Base-by-base conservation (phyloP, 495 filamentous ascomycete genomes). In the Penicillium ochrochloron region DNA sequence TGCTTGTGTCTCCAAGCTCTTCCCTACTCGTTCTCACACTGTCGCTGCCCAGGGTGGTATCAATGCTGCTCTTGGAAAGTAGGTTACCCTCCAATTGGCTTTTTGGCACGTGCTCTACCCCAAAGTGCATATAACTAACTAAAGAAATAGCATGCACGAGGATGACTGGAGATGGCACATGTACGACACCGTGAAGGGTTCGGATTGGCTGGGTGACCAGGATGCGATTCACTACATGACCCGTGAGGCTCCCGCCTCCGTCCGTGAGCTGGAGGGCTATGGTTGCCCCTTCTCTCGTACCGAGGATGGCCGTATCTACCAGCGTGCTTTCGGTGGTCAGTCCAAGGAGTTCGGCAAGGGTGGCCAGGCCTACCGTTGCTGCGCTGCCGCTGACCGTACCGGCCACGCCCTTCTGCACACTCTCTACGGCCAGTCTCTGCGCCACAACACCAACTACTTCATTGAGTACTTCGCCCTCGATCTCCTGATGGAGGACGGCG, bases 161-260 rank as follows among this genome's bases (percentile, higher is more conserved):
- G 94, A 98, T 77, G 94, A 98, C 83, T 98, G 94, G 94, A 89
- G 94, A 79, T 97, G 94, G 94, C 94, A 98, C 83, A 97, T 97
- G 94, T 98, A 97, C 84, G 94, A 98, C 80, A 98, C 94, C 52
- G 94, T 98, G 65, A 98, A 98, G 84, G 94, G 94, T 70, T 96
- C 92, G 59, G 94, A 98, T 84, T 98, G 94, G 94, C 86, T 98
- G 35, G 94, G 94, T 76, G 94, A 98, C 81, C 94, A 98, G 82
- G 94, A 98, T 80, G 94, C 94, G 56, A 98, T 98, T 74, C 94
- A 98, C 80, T 98, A 98, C 82, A 98, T 98, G 94, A 97, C 94
- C 65, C 86, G 93, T 65, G 95, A 97, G 79, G 94, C 94, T 23
- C 93, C 94, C 27, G 87, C 88, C 57, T 92, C 89, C 70, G 93